phyloP scores from a whole-genome alignment of 805 yeast species.

The Spathaspora gorwiae region DNA sequence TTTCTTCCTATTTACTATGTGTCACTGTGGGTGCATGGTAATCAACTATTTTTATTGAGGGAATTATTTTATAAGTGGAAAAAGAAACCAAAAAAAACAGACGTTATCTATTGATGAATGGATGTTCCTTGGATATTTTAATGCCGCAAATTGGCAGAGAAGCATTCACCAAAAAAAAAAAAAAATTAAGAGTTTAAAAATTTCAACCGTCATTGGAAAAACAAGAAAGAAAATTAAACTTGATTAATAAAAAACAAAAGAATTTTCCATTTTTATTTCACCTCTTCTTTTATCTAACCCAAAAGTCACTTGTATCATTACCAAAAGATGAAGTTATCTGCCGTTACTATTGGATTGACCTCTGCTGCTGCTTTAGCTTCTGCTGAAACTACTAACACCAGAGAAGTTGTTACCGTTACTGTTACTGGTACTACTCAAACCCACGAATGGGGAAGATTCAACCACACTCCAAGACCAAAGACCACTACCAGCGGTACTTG shows the following conservation, averaged over 20 bases:
- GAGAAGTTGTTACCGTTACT: constrained; percentile 24
- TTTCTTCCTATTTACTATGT: background rate
- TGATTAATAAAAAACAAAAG: too few relatives aligned
- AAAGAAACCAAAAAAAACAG: background rate
- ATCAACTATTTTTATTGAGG: too few relatives aligned
- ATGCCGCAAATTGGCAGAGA: constrained; percentile 1
- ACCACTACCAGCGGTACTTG: constrained; percentile 18
- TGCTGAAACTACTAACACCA: constrained; percentile 16
- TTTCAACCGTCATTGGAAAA: background rate
- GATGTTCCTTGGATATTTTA: background rate
- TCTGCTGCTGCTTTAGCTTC: constrained; percentile 28
- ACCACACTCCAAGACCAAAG: constrained; percentile 38
- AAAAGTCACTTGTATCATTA: background rate
- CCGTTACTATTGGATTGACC: constrained; percentile 36
- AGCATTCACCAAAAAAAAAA: background rate
- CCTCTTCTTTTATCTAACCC: too few relatives aligned
- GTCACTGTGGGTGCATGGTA: background rate
- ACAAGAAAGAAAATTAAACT: too few relatives aligned
- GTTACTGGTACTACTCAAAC: constrained; percentile 36
- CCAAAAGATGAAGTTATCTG: constrained; percentile 40
- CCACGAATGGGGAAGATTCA: constrained; percentile 53
- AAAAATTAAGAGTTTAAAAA: background rate
- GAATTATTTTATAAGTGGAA: too few relatives aligned
- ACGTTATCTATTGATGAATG: background rate
- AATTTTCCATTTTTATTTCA: too few relatives aligned